Evolutionary conservation across 1,284 basidiomycete genomes (phyloP).

Genomic region (Ganoderma multipileum): DNA sequence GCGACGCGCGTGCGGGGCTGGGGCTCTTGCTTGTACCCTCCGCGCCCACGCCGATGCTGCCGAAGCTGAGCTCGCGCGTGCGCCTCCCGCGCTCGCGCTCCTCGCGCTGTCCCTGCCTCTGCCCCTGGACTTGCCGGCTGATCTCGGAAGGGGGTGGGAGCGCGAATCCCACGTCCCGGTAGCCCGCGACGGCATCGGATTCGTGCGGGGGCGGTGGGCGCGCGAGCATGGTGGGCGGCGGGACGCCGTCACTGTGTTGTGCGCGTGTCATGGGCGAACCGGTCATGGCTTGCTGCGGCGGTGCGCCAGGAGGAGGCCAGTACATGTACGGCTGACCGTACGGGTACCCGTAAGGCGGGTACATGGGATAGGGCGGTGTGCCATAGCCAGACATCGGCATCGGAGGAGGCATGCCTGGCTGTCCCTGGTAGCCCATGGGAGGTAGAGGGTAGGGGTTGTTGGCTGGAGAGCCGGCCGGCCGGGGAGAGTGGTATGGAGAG

Average conservation of each 20-base stretch:
- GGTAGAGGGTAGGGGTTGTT: slow-evolving; percentile 35
- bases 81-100: slow-evolving; percentile 30
- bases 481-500: slow-evolving; percentile 34
- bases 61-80: slow-evolving; percentile 52
- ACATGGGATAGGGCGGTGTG: slow-evolving; percentile 41
- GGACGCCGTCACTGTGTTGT: slow-evolving; percentile 32
- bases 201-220: slow-evolving; percentile 41
- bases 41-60: slow-evolving; percentile 48
- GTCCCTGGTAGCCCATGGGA: slow-evolving; percentile 28
- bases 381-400: slow-evolving; percentile 33
- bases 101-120: slow-evolving; percentile 15
- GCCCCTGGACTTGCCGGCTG: slow-evolving; percentile 10
- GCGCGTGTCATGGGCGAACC: slow-evolving; percentile 8
- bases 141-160: slow-evolving; percentile 28
- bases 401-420: slow-evolving; percentile 26
- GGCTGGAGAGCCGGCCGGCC: slow-evolving; percentile 34
- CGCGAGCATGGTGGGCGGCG: slow-evolving; percentile 39
- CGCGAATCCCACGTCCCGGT: slow-evolving; percentile 39
- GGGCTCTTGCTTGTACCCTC: slow-evolving; percentile 39
- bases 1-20: slow-evolving; percentile 36
- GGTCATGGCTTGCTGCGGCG: slow-evolving; percentile 13
- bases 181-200: slow-evolving; percentile 42
- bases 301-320: slow-evolving; percentile 28
- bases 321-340: slow-evolving; percentile 35
- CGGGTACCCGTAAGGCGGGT: slow-evolving; percentile 31